Conservation (phyloP, 257 asterid genomes). For the Asclepias syriaca region DNA sequence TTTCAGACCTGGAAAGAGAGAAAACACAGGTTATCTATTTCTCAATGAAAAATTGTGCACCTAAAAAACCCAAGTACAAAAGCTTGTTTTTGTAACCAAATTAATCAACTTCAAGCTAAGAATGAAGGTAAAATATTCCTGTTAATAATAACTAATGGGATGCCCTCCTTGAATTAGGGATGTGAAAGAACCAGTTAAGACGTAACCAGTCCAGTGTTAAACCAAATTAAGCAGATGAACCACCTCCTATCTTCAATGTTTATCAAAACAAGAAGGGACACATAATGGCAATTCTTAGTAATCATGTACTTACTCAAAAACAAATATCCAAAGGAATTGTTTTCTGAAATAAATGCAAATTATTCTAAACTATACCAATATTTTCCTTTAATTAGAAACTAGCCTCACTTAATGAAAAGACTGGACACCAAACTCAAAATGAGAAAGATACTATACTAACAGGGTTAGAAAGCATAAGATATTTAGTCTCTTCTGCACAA, state of each 20-base stretch:
- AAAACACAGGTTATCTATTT: constrained; percentile 1
- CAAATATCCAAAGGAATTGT: neutral
- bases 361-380: neutral
- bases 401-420: neutral
- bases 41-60: neutral
- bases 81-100: neutral
- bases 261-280: neutral
- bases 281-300: neutral
- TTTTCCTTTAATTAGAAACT: neutral
- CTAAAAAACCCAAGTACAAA: neutral
- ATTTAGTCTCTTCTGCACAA: neutral
- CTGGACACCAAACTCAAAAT: neutral
- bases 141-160: neutral
- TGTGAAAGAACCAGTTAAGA: neutral
- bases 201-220: neutral
- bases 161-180: neutral
- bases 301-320: neutral
- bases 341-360: neutral
- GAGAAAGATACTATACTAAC: neutral
- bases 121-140: neutral
- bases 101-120: neutral
- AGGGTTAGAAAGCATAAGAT: neutral
- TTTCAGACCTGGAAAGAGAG: constrained; percentile 62
- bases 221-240: neutral
- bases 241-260: neutral